These are phyloP conservation scores for Metschnikowia cerradonensis DNA, from an alignment of 805 yeast species.

Conservation along the genomic window DNA sequence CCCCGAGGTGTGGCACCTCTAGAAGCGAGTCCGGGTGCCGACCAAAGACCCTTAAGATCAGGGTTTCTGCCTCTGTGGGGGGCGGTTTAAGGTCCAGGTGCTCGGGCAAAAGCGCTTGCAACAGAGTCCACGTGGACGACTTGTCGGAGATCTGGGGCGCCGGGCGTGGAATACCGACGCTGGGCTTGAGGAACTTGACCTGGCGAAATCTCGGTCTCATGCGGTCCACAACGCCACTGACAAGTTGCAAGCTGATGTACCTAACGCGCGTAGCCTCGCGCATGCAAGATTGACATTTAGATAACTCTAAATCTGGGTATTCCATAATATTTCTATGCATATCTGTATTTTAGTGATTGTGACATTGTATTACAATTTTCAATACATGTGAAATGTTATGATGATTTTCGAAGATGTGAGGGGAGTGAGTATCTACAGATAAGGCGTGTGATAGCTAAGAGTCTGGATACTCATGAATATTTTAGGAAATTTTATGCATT, in stretches of 20 bases:
- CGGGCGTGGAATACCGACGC: neutral
- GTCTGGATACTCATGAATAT: too few relatives aligned
- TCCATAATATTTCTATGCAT: too few relatives aligned
- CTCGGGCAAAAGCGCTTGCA: slow-evolving; percentile 11
- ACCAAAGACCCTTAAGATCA: slow-evolving; percentile 10
- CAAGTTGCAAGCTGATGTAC: neutral
- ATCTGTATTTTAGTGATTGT: too few relatives aligned
- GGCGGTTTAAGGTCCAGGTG: slow-evolving; percentile 8
- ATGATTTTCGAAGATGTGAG: too few relatives aligned
- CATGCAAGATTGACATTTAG: neutral
- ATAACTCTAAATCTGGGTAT: too few relatives aligned
- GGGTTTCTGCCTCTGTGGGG: slow-evolving; percentile 9
- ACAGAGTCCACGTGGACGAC: slow-evolving; percentile 13
- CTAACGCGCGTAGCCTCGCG: neutral
- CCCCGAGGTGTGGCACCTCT: slow-evolving; percentile 4
- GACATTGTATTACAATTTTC: too few relatives aligned
- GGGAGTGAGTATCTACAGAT: too few relatives aligned
- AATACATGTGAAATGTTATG: too few relatives aligned
- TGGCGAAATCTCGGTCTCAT: neutral
- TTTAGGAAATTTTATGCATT: too few relatives aligned
- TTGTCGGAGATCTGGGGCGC: slow-evolving; percentile 5
- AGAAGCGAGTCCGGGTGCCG: slow-evolving; percentile 9
- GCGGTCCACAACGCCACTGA: neutral
- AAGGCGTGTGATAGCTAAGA: too few relatives aligned
- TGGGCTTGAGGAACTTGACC: neutral